phyloP scores from a whole-genome alignment of 805 yeast genomes.

The Metschnikowia koreensis region DNA sequence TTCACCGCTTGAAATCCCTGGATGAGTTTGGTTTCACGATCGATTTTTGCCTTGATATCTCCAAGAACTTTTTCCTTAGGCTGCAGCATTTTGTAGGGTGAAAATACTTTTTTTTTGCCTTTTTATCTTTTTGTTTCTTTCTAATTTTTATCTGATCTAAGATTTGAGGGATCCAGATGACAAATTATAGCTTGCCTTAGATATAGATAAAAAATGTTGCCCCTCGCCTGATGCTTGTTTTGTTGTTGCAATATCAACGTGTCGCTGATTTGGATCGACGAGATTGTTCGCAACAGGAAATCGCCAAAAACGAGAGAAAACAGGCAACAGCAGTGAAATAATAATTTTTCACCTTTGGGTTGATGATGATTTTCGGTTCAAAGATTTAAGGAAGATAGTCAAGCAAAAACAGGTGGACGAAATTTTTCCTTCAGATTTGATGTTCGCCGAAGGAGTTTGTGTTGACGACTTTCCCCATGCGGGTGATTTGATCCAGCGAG shows the following conservation, averaged over 20 bases:
- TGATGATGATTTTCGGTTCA: too few relatives aligned
- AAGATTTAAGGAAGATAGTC: too few relatives aligned
- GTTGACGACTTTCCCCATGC: slow-evolving; percentile 18
- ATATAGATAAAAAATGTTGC: neutral
- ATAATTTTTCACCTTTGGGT: too few relatives aligned
- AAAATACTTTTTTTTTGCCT: neutral
- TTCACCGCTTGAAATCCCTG: slow-evolving; percentile 82
- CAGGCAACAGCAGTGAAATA: neutral
- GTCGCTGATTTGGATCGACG: neutral
- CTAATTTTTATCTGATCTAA: too few relatives aligned
- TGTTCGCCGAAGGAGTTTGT: slow-evolving; percentile 4
- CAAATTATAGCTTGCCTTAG: neutral
- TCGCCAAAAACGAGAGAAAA: neutral
- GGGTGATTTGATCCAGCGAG: slow-evolving; percentile 1
- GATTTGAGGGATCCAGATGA: neutral
- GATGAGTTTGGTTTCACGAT: slow-evolving; percentile 82
- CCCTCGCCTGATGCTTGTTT: neutral
- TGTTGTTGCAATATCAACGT: neutral
- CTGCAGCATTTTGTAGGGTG: slow-evolving; percentile 10
- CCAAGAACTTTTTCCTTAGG: slow-evolving; percentile 37
- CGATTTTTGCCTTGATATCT: slow-evolving; percentile 83
- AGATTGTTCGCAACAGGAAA: neutral
- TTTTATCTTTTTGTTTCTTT: too few relatives aligned
- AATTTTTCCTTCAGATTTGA: neutral
- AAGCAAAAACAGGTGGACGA: too few relatives aligned